Base-by-base conservation (phyloP, 1,284 basidiomycete species). In the Puccinia horiana region DNA sequence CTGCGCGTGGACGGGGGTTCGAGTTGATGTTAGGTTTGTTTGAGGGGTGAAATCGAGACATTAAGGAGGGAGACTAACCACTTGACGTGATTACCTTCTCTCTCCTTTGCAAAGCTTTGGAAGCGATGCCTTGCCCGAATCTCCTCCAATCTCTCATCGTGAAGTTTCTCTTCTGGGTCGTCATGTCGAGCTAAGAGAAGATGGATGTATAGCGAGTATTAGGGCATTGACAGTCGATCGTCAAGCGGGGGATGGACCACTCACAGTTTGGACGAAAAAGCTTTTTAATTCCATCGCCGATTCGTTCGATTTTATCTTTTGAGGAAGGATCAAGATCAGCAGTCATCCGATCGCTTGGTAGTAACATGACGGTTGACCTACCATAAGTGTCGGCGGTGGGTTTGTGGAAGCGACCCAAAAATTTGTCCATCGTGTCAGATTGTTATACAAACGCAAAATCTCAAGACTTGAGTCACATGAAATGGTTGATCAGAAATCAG, bases 61-160 rank as follows among this genome's bases (percentile, higher is more conserved):
- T 29, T 40, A 67, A 5, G 58, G 5, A 69, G 81, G 70, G 69
- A 87, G 87, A 94, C 83, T 94, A 92, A 93, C 94, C 93, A 97
- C 88, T 96, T 97, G 70, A 94, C 92, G 72, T 90, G 89, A 86
- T 96, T 96, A 20, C 91, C 89, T 1, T 88, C 83, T 37, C 93
- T 88, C 85, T 63, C 42, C 42, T 75, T 47, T 0, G 95, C 94
- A 87, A 97, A 98, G 84, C 92, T 93, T 54, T 91, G 86, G 88
- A 94, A 98, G 42, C 95, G 91, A 88, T 98, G 95, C 23, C 56
- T 37, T 14, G 54, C 44, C 16, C 79, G 23, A 23, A 81, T 63
- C 32, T 37, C n/a, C 37, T 74, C 69, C 16, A 74, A 35, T 37
- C 18, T 54, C 20, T 58, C 56, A 61, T 81, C 79, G 23, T 52